Evolutionary conservation across 495 filamentous ascomycete species (phyloP).

Genomic region (Talaromyces proteolyticus): DNA sequence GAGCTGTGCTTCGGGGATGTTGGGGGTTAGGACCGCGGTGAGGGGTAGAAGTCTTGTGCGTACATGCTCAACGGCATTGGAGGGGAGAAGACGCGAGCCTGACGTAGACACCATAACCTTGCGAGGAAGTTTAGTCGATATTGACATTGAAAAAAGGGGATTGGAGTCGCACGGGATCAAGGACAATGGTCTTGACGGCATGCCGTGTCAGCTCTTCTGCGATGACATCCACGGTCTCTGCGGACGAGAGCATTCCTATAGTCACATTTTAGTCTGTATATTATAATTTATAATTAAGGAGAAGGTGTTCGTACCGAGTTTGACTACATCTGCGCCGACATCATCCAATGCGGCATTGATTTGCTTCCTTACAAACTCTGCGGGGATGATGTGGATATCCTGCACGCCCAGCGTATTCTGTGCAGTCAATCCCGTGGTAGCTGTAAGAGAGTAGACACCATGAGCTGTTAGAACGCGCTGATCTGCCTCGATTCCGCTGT

Average conservation of each 20-base stretch:
- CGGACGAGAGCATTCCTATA: slow-evolving; percentile 84
- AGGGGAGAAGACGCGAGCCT: slow-evolving; percentile 68
- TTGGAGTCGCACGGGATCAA: slow-evolving; percentile 83
- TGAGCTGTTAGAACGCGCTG: slow-evolving; percentile 91
- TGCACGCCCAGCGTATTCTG: slow-evolving; percentile 87
- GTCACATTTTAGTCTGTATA: neutral
- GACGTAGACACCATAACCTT: slow-evolving; percentile 93
- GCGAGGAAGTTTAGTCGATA: slow-evolving; percentile 6
- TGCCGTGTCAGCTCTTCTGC: slow-evolving; percentile 59
- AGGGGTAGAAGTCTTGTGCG: slow-evolving; percentile 64
- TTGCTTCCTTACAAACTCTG: slow-evolving; percentile 74
- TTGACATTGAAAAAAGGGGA: neutral
- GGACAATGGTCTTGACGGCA: slow-evolving; percentile 55
- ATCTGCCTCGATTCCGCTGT: slow-evolving; percentile 91
- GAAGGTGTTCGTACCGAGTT: slow-evolving; percentile 56
- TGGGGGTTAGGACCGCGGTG: slow-evolving; percentile 81
- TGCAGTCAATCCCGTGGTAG: slow-evolving; percentile 91
- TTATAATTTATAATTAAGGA: neutral
- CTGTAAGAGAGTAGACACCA: slow-evolving; percentile 90
- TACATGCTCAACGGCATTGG: slow-evolving; percentile 59
- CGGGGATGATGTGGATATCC: slow-evolving; percentile 73
- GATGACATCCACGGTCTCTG: slow-evolving; percentile 68
- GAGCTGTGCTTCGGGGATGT: slow-evolving; percentile 80
- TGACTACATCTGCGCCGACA: slow-evolving; percentile 84
- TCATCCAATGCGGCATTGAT: slow-evolving; percentile 79